These are phyloP conservation scores for Cyberlindnera nakhonratchasimensis DNA, from an alignment of 805 yeast species.

Conservation along the genomic window DNA sequence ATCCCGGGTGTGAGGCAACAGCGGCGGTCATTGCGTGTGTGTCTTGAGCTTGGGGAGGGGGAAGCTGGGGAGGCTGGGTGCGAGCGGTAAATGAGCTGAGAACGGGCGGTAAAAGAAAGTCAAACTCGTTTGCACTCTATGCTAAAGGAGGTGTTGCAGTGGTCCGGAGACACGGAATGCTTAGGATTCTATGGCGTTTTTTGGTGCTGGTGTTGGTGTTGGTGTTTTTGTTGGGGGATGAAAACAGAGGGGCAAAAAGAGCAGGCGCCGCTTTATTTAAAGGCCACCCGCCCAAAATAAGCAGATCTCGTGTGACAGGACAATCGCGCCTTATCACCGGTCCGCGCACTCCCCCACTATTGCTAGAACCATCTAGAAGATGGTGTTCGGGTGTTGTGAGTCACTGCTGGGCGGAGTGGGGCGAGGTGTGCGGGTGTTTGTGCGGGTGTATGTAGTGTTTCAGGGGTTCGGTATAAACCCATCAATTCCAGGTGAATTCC, in stretches of 20 bases:
- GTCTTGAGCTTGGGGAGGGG: background rate
- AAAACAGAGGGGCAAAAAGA: background rate
- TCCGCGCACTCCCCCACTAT: conserved; percentile 4
- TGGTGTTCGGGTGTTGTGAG: background rate
- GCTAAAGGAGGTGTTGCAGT: too few species aligned
- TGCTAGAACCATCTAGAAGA: conserved; percentile 1
- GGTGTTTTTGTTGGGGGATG: background rate
- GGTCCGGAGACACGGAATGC: background rate
- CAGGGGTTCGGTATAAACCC: too few species aligned
- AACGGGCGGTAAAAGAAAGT: too few species aligned
- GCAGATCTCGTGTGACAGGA: conserved; percentile 9
- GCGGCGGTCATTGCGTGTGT: conserved; percentile 9
- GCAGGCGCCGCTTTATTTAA: background rate
- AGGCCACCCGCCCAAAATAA: background rate
- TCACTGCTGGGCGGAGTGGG: background rate
- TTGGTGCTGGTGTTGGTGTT: background rate
- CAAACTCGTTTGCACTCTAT: too few species aligned
- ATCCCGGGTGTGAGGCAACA: conserved; percentile 1
- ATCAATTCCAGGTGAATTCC: too few species aligned
- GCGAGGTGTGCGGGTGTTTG: background rate
- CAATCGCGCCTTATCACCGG: conserved; percentile 4
- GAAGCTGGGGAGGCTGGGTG: background rate
- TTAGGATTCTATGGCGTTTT: background rate
- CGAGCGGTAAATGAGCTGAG: too few species aligned
- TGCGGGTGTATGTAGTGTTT: too few species aligned